Evolutionary conservation across 257 asterid genomes (phyloP).

Genomic region (Solanum lycopersicoides): DNA sequence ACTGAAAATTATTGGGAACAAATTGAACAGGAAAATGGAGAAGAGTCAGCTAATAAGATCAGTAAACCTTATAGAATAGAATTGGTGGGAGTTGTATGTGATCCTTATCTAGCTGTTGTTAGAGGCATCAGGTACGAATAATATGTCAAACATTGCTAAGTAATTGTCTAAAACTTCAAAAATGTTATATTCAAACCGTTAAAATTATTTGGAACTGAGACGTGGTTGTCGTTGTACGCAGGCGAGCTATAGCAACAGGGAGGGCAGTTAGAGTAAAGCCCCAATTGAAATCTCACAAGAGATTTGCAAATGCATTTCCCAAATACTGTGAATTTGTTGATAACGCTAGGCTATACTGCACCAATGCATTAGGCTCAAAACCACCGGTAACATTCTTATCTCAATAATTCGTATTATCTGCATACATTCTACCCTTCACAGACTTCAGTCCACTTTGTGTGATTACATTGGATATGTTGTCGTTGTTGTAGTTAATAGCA

Average conservation of each 20-base stretch:
- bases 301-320: conserved; percentile 70
- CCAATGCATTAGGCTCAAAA: conserved; percentile 30
- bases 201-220: not conserved
- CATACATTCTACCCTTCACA: not conserved
- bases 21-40: conserved; percentile 27
- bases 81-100: conserved; percentile 91
- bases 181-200: not conserved
- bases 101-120: conserved; percentile 77
- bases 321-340: conserved; percentile 66
- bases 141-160: not conserved
- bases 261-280: conserved; percentile 91
- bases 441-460: not conserved
- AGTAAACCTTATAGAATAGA: conserved; percentile 75
- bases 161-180: not conserved
- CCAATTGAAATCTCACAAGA: conserved; percentile 83
- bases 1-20: conserved; percentile 77
- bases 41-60: not conserved
- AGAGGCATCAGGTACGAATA: conserved; percentile 76
- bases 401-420: not conserved
- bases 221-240: conserved; percentile 3
- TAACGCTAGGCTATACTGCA: conserved; percentile 71
- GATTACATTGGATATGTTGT: not conserved
- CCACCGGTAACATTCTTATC: not conserved
- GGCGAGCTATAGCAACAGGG: conserved; percentile 83
- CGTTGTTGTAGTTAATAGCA: conserved; percentile 61